A percentile compares a stretch with the other conserved stretches of the same genome.
phyloP scores from a whole-genome alignment of 2,329 filamentous ascomycete species.

The Alternaria solani region DNA sequence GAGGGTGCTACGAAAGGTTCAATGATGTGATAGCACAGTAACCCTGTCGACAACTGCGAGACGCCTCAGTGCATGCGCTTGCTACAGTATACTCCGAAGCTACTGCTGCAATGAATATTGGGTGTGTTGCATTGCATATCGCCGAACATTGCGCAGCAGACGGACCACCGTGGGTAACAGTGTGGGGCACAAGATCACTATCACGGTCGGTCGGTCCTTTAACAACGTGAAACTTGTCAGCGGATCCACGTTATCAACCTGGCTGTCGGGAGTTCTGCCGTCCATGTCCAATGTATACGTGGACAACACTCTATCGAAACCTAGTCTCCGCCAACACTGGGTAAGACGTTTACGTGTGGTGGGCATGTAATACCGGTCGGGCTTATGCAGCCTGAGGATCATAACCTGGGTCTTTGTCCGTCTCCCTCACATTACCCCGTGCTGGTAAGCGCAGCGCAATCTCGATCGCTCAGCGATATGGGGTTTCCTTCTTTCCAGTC shows the following conservation, averaged over 20 bases:
- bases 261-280: constrained; percentile 17
- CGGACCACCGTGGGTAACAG: constrained; percentile 4
- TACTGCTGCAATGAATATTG: constrained; percentile 33
- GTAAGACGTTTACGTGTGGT: constrained; percentile 5
- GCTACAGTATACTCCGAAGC: constrained; percentile 29
- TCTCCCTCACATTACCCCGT: constrained; percentile 7
- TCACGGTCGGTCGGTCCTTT: constrained; percentile 14
- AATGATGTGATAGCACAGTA: constrained; percentile 8
- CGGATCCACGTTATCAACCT: constrained; percentile 19
- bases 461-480: constrained; percentile 10
- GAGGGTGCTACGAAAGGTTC: not conserved
- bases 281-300: constrained; percentile 14
- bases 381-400: constrained; percentile 21
- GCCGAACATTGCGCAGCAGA: constrained; percentile 12
- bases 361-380: constrained; percentile 10
- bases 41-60: not conserved
- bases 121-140: constrained; percentile 20
- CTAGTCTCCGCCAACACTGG: constrained; percentile 11
- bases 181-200: constrained; percentile 17
- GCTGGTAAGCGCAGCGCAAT: constrained; percentile 20
- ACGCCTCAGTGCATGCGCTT: constrained; percentile 21
- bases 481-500: constrained; percentile 15
- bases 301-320: constrained; percentile 19
- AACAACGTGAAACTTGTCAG: constrained; percentile 15
- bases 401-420: constrained; percentile 16